Percentiles rank a stretch among this genome's conserved stretches.
Evolutionary conservation across 2,329 filamentous ascomycete genomes (phyloP).

Genomic region (Talaromyces verruculosus): DNA sequence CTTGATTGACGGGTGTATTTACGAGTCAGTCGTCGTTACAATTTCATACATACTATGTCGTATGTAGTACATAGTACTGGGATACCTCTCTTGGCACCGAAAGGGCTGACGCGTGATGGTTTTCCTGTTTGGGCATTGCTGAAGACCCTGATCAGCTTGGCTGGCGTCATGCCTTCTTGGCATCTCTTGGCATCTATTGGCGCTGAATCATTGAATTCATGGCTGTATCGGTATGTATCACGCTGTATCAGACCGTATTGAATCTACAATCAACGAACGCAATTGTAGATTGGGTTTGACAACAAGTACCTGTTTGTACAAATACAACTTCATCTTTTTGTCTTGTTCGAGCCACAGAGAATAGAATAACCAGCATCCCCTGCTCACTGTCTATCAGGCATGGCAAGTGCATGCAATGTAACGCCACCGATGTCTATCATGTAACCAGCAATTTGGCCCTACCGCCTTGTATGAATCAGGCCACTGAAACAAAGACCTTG

Average conservation of each 20-base stretch:
- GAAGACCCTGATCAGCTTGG: background rate
- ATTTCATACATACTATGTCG: background rate
- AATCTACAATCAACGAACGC: background rate
- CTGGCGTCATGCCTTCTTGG: background rate
- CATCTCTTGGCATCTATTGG: background rate
- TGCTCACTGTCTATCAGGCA: background rate
- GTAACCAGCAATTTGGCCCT: background rate
- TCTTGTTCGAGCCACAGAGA: background rate
- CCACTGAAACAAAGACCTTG: background rate
- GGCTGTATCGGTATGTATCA: background rate
- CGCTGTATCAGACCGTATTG: background rate
- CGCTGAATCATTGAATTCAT: background rate
- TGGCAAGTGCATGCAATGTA: background rate
- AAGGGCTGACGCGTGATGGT: background rate
- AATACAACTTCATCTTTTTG: background rate
- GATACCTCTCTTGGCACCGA: background rate
- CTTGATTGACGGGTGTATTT: background rate
- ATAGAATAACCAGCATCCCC: background rate
- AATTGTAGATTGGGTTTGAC: background rate
- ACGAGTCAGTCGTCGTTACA: background rate
- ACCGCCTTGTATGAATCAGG: background rate
- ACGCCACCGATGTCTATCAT: background rate
- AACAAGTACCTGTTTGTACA: background rate
- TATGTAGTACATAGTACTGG: background rate
- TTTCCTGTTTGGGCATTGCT: background rate